Evolutionary conservation across 768 basidiomycete genomes (phyloP).

Genomic region (Tephrocybe sp.): DNA sequence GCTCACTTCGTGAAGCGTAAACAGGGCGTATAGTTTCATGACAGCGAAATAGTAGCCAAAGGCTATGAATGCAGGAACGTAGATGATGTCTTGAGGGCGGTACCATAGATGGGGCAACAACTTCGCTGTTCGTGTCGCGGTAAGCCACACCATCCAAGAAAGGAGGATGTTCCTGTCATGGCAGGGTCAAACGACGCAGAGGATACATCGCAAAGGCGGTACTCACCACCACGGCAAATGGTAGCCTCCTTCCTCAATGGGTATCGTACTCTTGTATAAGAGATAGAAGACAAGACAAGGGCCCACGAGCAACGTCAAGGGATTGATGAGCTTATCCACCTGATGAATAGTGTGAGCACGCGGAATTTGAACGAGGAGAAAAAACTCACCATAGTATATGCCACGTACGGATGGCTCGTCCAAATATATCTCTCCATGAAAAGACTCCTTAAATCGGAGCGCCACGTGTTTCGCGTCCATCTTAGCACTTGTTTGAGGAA

Average conservation of each 20-base stretch:
- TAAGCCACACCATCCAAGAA: slow-evolving; percentile 69
- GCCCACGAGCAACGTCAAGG: slow-evolving; percentile 82
- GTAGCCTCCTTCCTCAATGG: slow-evolving; percentile 66
- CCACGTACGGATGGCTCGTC: slow-evolving; percentile 88
- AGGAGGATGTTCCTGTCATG: slow-evolving; percentile 59
- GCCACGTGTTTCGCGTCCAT: slow-evolving; percentile 95
- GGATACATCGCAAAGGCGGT: neutral
- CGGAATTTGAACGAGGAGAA: slow-evolving; percentile 30
- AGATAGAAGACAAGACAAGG: slow-evolving; percentile 76
- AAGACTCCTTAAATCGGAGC: slow-evolving; percentile 82
- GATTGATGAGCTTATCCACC: slow-evolving; percentile 86
- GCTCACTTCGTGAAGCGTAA: slow-evolving; percentile 84
- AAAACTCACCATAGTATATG: slow-evolving; percentile 84
- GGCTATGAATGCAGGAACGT: slow-evolving; percentile 81
- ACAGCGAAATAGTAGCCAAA: slow-evolving; percentile 95
- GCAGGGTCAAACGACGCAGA: slow-evolving; percentile 12
- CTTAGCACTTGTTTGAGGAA: slow-evolving; percentile 92
- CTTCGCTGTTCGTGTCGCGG: slow-evolving; percentile 74
- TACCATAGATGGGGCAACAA: slow-evolving; percentile 82
- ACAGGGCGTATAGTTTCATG: slow-evolving; percentile 91
- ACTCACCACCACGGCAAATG: slow-evolving; percentile 81
- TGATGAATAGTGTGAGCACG: slow-evolving; percentile 22
- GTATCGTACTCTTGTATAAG: slow-evolving; percentile 75
- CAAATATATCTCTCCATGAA: slow-evolving; percentile 88
- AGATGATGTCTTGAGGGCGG: slow-evolving; percentile 70